Evolutionary conservation across 2,329 filamentous ascomycete species (phyloP), one percentile per base, ranked within the genome.

Genomic region (Aureobasidium uvarum): DNA sequence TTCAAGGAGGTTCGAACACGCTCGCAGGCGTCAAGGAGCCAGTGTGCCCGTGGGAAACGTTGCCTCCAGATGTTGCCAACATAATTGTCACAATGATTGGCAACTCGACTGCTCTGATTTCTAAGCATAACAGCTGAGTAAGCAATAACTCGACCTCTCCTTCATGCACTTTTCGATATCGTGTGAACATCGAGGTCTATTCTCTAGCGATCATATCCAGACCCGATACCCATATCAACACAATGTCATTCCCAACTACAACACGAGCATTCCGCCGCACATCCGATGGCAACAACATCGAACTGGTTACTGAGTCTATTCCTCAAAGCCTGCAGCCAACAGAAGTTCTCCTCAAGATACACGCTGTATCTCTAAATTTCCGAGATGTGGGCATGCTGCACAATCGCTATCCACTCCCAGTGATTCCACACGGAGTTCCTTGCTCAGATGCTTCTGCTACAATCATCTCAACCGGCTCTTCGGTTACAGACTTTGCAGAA

Each of bases 201-300:
- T 13, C 2, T 46, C 11, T 13, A 46, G 43, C 20, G 3, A 45
- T 2, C 16, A 6, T 31, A 13, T 38, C 36, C 2, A 23, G n/a
- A 4, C n/a, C 4, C 25, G 4, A 25, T 25, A 25, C 25, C 25
- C 4, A 13, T 23, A 46, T 10, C n/a, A 25, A 51, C 18, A 43
- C 45, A 23, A 11, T 56, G 52, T 5, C 23, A 11, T 38, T 28
- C 23, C 66, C 67, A 4, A 70, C 66, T 14, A 66, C 52, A 28
- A 71, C 74, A 31, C 72, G 68, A 23, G 72, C 70, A 20, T 75
- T 72, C 43, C 75, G 75, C 23, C 71, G 75, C 25, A 77, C 75
- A 10, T 72, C 75, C 51, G 70, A 75, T 66, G 70, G 43, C 65
- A 59, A 25, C 18, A 66, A 66, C 23, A 67, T 69, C 0, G 67